Base-by-base conservation (phyloP, 2,329 filamentous ascomycete species). In the Plectosphaerella sp. region DNA sequence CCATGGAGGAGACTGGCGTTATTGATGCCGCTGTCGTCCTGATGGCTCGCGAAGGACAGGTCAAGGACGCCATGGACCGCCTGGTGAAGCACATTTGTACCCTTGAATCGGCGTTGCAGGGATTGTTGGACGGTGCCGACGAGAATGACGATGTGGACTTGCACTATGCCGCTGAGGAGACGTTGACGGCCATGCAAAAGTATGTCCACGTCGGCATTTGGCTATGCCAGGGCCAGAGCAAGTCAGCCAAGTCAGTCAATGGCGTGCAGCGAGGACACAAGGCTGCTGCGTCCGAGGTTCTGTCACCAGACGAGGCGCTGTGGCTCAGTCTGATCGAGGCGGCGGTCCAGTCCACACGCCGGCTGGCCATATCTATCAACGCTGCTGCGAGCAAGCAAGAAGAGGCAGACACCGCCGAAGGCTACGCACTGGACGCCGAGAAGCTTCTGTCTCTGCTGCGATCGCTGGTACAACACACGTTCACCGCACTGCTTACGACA, bases 171-270 rank as follows among this genome's bases (percentile, higher is more conserved):
- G 83, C 87, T 1, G 82, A 87, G 52, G 87, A 92, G 52, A 76
- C 96, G 2, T 76, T 96, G 4, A 81, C 84, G 52, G 85, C 87
- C 1, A 73, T 99, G 16, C 86, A 95, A 55, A 97, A 96, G 66
- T 97, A 96, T 69, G 84, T 87, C 1, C 87, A 91, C 57, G 90
- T 99, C 1, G 94, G 95, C 14, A 93, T 96, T 48, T 99, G 94
- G 94, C 76, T 99, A 12, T 97, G 94, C 61, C 90, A 95, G 68
- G 84, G 87, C 1, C 91, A 96, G 65, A 90, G 83, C 47, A 89
- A 87, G 62, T 80, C 79, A 0, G 69, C 74, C 6, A 77, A 73
- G 53, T 70, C 71, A 54, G 61, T 65, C 50, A 74, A 68, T 57
- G 67, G 70, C 18, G 70, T 80, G 5, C 69, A 81, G 48, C 74